A percentile compares a stretch with the other conserved stretches of the same genome.
Evolutionary conservation across 257 asterid species (phyloP).

Genomic region (Primulina eburnea): DNA sequence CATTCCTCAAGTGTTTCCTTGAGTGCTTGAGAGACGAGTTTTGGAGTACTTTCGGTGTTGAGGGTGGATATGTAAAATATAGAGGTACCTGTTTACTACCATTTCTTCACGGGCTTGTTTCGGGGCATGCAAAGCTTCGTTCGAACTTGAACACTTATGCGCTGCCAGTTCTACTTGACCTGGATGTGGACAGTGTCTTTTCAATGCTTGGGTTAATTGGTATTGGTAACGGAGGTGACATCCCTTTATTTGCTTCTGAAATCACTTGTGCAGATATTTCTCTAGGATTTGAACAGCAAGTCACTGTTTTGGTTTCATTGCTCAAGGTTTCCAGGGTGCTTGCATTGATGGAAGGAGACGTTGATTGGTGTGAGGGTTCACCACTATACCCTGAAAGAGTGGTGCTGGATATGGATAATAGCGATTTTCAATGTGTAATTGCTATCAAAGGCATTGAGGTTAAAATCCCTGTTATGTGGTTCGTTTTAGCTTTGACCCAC

Average conservation of each 20-base stretch:
- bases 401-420: slow-evolving; percentile 36
- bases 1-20: slow-evolving; percentile 87
- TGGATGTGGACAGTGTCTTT: slow-evolving; percentile 79
- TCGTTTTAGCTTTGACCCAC: slow-evolving; percentile 74
- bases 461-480: slow-evolving; percentile 74
- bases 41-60: slow-evolving; percentile 84
- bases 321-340: slow-evolving; percentile 85
- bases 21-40: slow-evolving; percentile 83
- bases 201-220: slow-evolving; percentile 76
- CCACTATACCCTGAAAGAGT: slow-evolving; percentile 38
- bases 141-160: slow-evolving; percentile 90
- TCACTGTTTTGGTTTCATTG: slow-evolving; percentile 78
- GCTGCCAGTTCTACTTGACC: slow-evolving; percentile 73
- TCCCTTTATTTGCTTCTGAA: slow-evolving; percentile 42
- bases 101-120: slow-evolving; percentile 70
- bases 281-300: slow-evolving; percentile 60
- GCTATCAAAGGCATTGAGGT: slow-evolving; percentile 60
- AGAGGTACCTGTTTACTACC: slow-evolving; percentile 77
- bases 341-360: slow-evolving; percentile 88
- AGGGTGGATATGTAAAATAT: slow-evolving; percentile 60
- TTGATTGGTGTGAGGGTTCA: slow-evolving; percentile 62
- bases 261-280: slow-evolving; percentile 34
- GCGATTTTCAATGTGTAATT: slow-evolving; percentile 44
- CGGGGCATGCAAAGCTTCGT: slow-evolving; percentile 73
- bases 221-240: slow-evolving; percentile 44